Evolutionary conservation across 805 yeast species (phyloP).

Genomic region (Kodamaea kakaduensis): DNA sequence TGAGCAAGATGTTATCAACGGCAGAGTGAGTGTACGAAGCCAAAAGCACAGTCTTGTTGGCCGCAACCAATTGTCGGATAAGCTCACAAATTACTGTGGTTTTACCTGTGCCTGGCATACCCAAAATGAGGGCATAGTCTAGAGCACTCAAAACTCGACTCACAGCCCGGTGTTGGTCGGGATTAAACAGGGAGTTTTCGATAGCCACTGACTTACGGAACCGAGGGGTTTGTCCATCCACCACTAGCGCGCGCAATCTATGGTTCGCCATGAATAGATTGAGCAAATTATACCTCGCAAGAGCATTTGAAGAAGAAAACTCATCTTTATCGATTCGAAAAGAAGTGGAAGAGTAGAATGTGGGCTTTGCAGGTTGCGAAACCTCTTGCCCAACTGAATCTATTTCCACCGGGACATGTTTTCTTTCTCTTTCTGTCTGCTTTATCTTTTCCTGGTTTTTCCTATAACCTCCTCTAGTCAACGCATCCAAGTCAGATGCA

Average conservation of each 20-base stretch:
- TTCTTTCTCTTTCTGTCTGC: background rate
- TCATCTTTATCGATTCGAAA: constrained; percentile 82
- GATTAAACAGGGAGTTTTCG: constrained; percentile 42
- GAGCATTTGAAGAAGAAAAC: constrained; percentile 65
- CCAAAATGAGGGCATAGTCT: constrained; percentile 79
- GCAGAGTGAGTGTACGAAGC: constrained; percentile 94
- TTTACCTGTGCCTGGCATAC: constrained; percentile 99
- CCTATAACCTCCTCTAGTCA: constrained; percentile 2
- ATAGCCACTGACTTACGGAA: no score
- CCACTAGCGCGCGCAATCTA: constrained; percentile 45
- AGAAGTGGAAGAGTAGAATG: no score
- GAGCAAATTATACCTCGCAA: constrained; percentile 72
- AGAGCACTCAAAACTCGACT: constrained; percentile 57
- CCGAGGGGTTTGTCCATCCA: constrained; percentile 49
- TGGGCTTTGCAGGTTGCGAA: no score
- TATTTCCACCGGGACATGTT: no score
- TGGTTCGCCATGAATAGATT: constrained; percentile 56
- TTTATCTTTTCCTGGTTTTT: background rate
- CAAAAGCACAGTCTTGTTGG: constrained; percentile 65
- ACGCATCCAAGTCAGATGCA: background rate
- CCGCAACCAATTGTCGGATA: constrained; percentile 54
- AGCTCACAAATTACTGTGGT: constrained; percentile 84
- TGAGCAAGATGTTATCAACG: constrained; percentile 84
- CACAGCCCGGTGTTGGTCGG: constrained; percentile 70
- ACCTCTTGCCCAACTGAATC: no score